Base-by-base conservation (phyloP, 768 basidiomycete genomes). In the Lepiota brunneoincarnata region DNA sequence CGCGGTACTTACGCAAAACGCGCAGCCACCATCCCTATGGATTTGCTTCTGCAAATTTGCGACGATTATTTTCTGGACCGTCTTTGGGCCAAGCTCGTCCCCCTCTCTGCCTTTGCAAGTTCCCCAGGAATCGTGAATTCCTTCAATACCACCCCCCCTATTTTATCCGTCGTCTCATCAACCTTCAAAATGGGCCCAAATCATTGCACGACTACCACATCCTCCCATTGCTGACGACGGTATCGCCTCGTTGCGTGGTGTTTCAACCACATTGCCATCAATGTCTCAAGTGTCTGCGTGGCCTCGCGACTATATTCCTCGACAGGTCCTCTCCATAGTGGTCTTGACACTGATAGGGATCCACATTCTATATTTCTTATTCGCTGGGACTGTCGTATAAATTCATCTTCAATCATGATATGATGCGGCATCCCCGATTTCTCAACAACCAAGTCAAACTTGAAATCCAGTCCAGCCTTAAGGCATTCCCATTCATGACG, bases 371-470 rank as follows among this genome's bases (percentile, higher is more conserved):
- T 99, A 99, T 71, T 94, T 97, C 71, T 48, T 87, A 21, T 89
- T 98, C 61, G 94, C 93, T n/a, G 74, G n/a, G 79, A 39, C 69
- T 91, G 21, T 93, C 93, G 2, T 99, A 92, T 72, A 70, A 71
- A 40, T 86, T 78, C 70, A 83, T 98, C 52, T 99, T 98, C 81
- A 93, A 98, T 72, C 89, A 89, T 64, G 89, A 88, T 18, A 97
- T 89, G 93, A 95, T 90, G 87, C 78, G 80, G 28, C 97, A 99
- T 72, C 97, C 97, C 0, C 82, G 91, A 26, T 99, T 95, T 73
- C 75, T 97, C 41, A 87, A 91, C 65, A 83, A 94, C 64, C 97
- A 99, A 68, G 82, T 91, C 59, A 79, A 72, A 59, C 68, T 77
- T 17, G 97, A 99, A 73, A 98, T 99, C 56, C 71, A 77, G 57